Base-by-base conservation (phyloP, 2,329 filamentous ascomycete genomes). In the Verticillium tricorpus region DNA sequence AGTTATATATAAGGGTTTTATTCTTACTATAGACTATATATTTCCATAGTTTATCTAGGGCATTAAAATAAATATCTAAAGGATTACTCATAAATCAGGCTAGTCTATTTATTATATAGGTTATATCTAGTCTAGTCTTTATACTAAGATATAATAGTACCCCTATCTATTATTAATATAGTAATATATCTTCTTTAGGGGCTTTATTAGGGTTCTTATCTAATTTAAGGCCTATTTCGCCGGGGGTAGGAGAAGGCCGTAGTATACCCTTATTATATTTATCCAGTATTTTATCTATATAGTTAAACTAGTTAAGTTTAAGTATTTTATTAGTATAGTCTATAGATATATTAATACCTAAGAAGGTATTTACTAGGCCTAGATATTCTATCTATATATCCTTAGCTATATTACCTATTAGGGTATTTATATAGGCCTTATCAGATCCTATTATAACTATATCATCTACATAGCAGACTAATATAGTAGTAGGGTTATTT, bases 201-300 rank as follows among this genome's bases (percentile, higher is more conserved):
- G 40, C 19, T 9, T 22, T 17, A 35, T 62, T 56, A 55, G 22
- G 60, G 37, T 60, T 56, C 17, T 56, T 31, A n/a, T 56, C 25
- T 60, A 57, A 6, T 4, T 61, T 37, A 40, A 57, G 58, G 31
- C 56, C 34, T 14, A 35, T 35, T 2, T 35, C 34, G 1, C 25
- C 25, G 2, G 32, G 34, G 34, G 34, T 35, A 35, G 34, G 34
- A 1, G 34, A 35, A 2, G 34, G 34, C 34, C 34, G 1, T 35
- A 35, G 34, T 35, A 35, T 35, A 35, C 9, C 34, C 34, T 35
- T 35, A 35, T 35, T 31, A 31, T 60, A 56, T 4, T 62, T 59
- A 60, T 62, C 32, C 57, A 35, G 32, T 25, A 56, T 19, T 1
- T n/a, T 50, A 50, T 34, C 58, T 59, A 60, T 32, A 35, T 35